These are phyloP conservation scores for Exophiala xenobiotica DNA, from an alignment of 2,329 filamentous ascomycete genomes.

Conservation along the genomic window DNA sequence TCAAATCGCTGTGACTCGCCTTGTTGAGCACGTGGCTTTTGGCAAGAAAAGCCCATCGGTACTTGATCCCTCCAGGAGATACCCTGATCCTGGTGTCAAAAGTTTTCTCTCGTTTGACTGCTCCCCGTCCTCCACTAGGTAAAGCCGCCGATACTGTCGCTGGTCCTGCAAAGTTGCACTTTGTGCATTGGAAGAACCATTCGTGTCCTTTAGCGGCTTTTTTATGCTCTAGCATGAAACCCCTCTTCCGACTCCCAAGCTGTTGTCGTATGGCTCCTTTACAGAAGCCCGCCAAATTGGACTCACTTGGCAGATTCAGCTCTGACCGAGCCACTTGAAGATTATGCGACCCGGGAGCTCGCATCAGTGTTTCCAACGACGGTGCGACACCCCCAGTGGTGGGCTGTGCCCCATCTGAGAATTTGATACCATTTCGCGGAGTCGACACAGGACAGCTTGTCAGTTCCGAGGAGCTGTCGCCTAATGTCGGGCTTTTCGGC, in stretches of 20 bases:
- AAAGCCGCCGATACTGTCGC: constrained; percentile 29
- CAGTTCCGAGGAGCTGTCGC: background rate
- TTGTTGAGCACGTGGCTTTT: constrained; percentile 45
- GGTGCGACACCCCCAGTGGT: constrained; percentile 8
- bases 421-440: constrained; percentile 2
- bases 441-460: constrained; percentile 6
- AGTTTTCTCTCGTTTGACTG: constrained; percentile 25
- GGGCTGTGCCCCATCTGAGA: constrained; percentile 4
- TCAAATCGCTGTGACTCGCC: constrained; percentile 28
- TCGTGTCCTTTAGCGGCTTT: constrained; percentile 33
- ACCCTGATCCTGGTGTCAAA: constrained; percentile 35
- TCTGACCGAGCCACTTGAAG: constrained; percentile 18
- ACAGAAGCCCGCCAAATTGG: constrained; percentile 45
- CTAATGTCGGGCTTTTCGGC: constrained; percentile 6
- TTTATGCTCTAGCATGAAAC: constrained; percentile 34
- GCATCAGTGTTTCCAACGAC: constrained; percentile 17
- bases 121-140: constrained; percentile 24
- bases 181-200: constrained; percentile 39
- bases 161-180: constrained; percentile 45
- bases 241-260: constrained; percentile 34
- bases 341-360: constrained; percentile 5
- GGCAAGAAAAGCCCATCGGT: constrained; percentile 49
- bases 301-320: constrained; percentile 35
- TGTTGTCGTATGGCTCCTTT: constrained; percentile 36
- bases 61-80: constrained; percentile 39